Conservation (phyloP, 352 stramenopile genomes). For the Pythium folliculosum region DNA sequence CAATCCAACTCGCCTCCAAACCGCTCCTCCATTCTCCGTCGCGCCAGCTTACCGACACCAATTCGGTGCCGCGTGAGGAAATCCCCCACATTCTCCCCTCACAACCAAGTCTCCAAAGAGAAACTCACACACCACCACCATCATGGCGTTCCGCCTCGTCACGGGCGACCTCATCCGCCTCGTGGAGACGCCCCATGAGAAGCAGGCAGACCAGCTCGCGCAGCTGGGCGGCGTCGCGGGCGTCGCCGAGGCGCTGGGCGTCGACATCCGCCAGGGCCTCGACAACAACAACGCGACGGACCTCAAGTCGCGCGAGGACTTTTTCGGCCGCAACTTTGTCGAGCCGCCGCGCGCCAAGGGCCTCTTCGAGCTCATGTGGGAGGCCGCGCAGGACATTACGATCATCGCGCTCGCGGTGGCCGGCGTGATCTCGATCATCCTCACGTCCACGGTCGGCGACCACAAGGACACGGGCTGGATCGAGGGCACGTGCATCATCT, state of each 20-base stretch:
- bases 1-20: slow-evolving; percentile 9
- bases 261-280: slow-evolving; percentile 54
- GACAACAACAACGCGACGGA: slow-evolving; percentile 51
- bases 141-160: slow-evolving; percentile 10
- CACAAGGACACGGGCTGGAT: slow-evolving; percentile 83
- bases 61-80: background rate
- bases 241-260: slow-evolving; percentile 46
- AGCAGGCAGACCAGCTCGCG: slow-evolving; percentile 51
- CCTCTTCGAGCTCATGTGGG: slow-evolving; percentile 83
- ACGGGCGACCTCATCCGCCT: slow-evolving; percentile 60
- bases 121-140: background rate
- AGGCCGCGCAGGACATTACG: slow-evolving; percentile 84
- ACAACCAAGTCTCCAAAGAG: background rate
- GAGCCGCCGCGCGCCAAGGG: slow-evolving; percentile 50
- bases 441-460: slow-evolving; percentile 53
- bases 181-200: slow-evolving; percentile 68
- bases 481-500: slow-evolving; percentile 91
- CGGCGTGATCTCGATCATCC: slow-evolving; percentile 58
- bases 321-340: slow-evolving; percentile 71
- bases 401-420: slow-evolving; percentile 68
- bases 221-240: slow-evolving; percentile 58
- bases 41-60: background rate
- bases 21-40: background rate
- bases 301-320: slow-evolving; percentile 51
- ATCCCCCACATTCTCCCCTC: background rate